phyloP scores from a whole-genome alignment of 345 rosid species.

The Lepidium didymum region DNA sequence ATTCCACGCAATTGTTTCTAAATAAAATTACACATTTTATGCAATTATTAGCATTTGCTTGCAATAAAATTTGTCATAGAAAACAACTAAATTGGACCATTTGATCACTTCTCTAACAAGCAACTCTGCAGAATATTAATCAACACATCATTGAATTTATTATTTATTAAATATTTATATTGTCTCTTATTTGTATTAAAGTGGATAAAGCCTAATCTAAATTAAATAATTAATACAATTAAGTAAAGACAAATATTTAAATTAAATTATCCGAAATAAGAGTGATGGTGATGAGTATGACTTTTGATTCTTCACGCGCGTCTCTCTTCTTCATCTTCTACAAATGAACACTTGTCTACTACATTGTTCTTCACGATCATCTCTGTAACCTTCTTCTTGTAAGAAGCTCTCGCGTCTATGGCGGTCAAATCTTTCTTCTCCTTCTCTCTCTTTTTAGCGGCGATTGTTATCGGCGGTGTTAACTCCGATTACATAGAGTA shows the following conservation, averaged over 20 bases:
- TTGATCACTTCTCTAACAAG: constrained; percentile 26
- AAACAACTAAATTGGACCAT: constrained; percentile 18
- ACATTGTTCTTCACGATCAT: constrained; percentile 16
- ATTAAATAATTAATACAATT: not conserved
- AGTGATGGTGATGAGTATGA: constrained; percentile 9
- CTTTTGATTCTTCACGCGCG: constrained; percentile 18
- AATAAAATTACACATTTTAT: no score
- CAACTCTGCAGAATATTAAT: not conserved
- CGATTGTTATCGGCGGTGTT: constrained; percentile 20
- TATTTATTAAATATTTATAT: not conserved
- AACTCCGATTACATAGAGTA: constrained; percentile 55
- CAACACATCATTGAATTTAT: not conserved
- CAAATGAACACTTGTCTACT: not conserved
- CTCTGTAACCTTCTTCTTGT: not conserved
- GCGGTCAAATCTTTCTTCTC: constrained; percentile 10
- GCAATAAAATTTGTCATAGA: constrained; percentile 7
- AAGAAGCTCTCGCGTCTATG: constrained; percentile 13
- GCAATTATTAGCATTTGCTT: constrained; percentile 11
- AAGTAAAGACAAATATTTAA: not conserved
- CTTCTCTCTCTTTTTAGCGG: not conserved
- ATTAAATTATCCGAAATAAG: not conserved
- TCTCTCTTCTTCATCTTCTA: constrained; percentile 9
- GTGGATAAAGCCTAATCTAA: constrained; percentile 15
- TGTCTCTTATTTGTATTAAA: not conserved
- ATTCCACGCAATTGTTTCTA: no score